Base-by-base conservation (phyloP, 2,329 filamentous ascomycete species). In the Mycosphaerella sp. region DNA sequence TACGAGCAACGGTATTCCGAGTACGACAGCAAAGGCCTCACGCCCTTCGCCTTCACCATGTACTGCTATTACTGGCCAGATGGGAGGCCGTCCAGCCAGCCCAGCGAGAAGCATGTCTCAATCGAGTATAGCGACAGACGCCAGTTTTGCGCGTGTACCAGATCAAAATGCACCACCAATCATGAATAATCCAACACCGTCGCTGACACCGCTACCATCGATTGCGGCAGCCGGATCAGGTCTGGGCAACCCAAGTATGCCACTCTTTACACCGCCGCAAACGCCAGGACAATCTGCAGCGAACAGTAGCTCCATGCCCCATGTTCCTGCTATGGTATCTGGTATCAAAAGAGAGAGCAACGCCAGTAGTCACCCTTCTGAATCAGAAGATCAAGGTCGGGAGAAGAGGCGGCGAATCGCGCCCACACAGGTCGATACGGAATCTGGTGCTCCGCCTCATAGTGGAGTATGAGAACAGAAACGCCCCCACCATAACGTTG, bases 231-330 rank as follows among this genome's bases (percentile, higher is more conserved):
- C 66, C 7, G 66, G 66, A 7, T 66, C 65, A 7, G 56, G 55
- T 2, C 65, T 64, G 3, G 56, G 55, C 2, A 56, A 51, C 29
- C 48, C 52, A 5, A 51, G 29, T 17, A 74, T 95, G 42, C 87
- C 90, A 0, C 82, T 95, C 64, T 89, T 87, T 38, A 96, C 92
- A 6, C 92, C 93, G 2, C 93, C 92, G 0, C 87, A 95, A 69
- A 97, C 92, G 2, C 92, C 92, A 5, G 74, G 80, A 55, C 70
- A 59, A 38, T 67, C 57, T 64, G 67, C 41, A 65, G 64, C 57
- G 31, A 59, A 50, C 17, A 26, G 23, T 26, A 49, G 48, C 14
- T 48, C 52, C 9, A 38, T 48, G 36, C 45, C 56, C 44, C 43
- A 49, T 47, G 49, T 43, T 3, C 36, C 56, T 14, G 36, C 51